Evolutionary conservation across 2,329 filamentous ascomycete genomes (phyloP).

Genomic region (Hypoxylon sp.): DNA sequence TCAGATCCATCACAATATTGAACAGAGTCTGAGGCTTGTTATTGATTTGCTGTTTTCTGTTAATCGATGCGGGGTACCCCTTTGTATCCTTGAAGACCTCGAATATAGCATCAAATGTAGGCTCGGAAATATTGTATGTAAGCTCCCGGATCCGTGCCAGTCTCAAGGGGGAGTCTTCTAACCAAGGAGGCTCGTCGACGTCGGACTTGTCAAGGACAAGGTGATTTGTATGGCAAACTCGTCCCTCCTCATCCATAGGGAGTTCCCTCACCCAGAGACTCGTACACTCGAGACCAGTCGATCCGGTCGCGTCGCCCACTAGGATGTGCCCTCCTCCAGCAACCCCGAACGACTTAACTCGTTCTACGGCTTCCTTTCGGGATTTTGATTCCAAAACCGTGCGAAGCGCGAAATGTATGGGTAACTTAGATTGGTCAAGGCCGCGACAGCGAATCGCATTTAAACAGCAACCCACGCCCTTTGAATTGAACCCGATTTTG

Average conservation of each 20-base stretch:
- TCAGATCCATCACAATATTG: constrained; percentile 55
- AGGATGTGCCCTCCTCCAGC: constrained; percentile 67
- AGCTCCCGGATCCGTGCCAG: constrained; percentile 50
- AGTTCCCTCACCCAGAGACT: constrained; percentile 51
- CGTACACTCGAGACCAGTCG: constrained; percentile 64
- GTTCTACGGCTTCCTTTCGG: constrained; percentile 62
- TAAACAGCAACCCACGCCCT: constrained; percentile 71
- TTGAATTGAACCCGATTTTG: constrained; percentile 75
- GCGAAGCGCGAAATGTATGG: constrained; percentile 74
- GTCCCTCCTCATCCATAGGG: constrained; percentile 51
- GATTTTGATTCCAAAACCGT: constrained; percentile 67
- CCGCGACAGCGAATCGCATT: constrained; percentile 74
- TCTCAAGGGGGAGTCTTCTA: constrained; percentile 51
- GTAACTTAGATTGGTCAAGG: constrained; percentile 65
- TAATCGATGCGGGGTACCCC: constrained; percentile 52
- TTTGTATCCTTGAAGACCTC: constrained; percentile 52
- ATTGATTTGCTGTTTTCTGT: constrained; percentile 47
- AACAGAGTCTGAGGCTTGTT: constrained; percentile 53
- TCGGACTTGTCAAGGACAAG: constrained; percentile 54
- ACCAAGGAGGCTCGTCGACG: constrained; percentile 53
- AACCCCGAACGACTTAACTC: constrained; percentile 61
- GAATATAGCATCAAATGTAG: constrained; percentile 40
- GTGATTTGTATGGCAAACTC: constrained; percentile 63
- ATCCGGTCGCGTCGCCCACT: constrained; percentile 61
- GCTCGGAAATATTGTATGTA: constrained; percentile 31